phyloP scores from a whole-genome alignment of 2,329 filamentous ascomycete species.

The Arthrobotrys iridis region DNA sequence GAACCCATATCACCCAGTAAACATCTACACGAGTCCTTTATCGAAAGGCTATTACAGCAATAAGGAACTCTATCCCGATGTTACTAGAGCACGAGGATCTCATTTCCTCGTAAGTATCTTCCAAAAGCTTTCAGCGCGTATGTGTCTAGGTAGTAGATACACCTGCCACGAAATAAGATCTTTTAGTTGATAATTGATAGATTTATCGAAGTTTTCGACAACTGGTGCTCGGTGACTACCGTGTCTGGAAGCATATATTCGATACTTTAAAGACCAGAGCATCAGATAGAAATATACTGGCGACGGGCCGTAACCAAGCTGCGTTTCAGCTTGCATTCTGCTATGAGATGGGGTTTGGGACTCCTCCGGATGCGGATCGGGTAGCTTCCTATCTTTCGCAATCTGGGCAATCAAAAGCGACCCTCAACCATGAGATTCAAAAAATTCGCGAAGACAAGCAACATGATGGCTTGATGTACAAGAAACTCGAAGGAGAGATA shows the following conservation, averaged over 20 bases:
- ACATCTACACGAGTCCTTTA: neutral
- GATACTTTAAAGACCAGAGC: neutral
- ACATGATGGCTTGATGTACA: neutral
- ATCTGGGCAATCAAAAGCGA: neutral
- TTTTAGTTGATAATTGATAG: neutral
- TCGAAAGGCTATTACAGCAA: neutral
- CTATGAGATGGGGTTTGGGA: constrained; percentile 10
- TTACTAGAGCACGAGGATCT: neutral
- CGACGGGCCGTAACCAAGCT: neutral
- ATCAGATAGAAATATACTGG: neutral
- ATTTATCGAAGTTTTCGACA: neutral
- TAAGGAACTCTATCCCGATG: neutral
- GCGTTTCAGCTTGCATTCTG: constrained; percentile 6
- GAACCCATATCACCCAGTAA: neutral
- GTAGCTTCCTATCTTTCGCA: neutral
- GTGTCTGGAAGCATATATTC: constrained; percentile 1
- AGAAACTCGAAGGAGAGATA: neutral
- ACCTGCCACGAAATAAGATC: neutral
- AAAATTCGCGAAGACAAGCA: neutral
- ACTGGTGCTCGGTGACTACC: constrained; percentile 2
- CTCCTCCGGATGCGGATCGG: neutral
- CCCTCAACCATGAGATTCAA: neutral
- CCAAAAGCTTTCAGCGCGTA: neutral
- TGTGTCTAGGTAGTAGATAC: neutral
- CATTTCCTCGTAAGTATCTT: neutral